Evolutionary conservation across 768 basidiomycete genomes (phyloP).

Genomic region (Galerina marginata): DNA sequence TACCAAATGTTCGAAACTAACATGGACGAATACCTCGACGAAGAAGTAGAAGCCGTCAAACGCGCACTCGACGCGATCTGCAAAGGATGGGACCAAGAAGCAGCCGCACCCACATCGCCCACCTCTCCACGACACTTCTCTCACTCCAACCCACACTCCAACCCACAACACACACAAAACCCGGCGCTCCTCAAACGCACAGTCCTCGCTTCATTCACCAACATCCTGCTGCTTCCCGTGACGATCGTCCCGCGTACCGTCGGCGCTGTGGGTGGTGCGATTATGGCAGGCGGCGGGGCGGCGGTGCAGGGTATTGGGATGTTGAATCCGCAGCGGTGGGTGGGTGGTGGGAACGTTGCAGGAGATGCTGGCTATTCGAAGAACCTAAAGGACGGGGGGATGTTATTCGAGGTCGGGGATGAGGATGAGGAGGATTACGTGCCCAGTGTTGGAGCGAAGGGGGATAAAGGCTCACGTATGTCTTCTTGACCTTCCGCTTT

Average conservation of each 20-base stretch:
- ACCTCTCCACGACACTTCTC: slow-evolving; percentile 66
- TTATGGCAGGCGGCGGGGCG: slow-evolving; percentile 73
- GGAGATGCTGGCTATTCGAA: slow-evolving; percentile 36
- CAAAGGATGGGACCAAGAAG: slow-evolving; percentile 70
- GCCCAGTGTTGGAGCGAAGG: neutral
- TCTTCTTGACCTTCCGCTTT: neutral
- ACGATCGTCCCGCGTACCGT: slow-evolving; percentile 92
- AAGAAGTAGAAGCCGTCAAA: slow-evolving; percentile 87
- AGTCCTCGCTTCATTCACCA: slow-evolving; percentile 90
- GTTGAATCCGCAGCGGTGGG: slow-evolving; percentile 91
- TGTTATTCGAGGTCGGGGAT: slow-evolving; percentile 56
- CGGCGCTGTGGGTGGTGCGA: slow-evolving; percentile 68
- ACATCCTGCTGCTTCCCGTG: slow-evolving; percentile 88
- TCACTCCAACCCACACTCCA: slow-evolving; percentile 49
- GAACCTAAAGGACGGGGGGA: slow-evolving; percentile 43
- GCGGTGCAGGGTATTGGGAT: slow-evolving; percentile 87
- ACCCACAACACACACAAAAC: slow-evolving; percentile 51
- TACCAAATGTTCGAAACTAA: slow-evolving; percentile 95
- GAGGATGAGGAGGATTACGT: slow-evolving; percentile 31
- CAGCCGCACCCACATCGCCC: neutral
- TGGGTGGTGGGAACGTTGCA: slow-evolving; percentile 41
- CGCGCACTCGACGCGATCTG: slow-evolving; percentile 75
- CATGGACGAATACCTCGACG: slow-evolving; percentile 98
- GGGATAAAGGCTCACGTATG: slow-evolving; percentile 15
- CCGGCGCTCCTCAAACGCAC: slow-evolving; percentile 92